These are phyloP conservation scores for Linum lewisii DNA, from an alignment of 345 rosid genomes.

Conservation along the genomic window DNA sequence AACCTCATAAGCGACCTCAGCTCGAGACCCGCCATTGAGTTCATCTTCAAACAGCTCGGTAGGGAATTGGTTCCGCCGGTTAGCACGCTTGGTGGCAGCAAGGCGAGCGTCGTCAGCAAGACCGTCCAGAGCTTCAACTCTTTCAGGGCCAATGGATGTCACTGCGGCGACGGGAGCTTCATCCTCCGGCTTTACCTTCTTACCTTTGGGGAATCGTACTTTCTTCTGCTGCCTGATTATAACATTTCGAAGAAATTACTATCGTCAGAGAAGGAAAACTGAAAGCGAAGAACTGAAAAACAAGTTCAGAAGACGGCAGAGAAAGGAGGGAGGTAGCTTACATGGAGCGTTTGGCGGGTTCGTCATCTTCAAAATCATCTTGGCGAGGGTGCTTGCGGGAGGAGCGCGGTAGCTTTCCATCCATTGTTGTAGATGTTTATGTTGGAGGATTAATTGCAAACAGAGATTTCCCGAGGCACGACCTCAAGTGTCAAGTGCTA, in stretches of 20 bases:
- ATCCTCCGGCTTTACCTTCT: constrained; percentile 61
- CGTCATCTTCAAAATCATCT: neutral
- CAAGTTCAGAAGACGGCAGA: neutral
- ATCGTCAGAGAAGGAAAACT: neutral
- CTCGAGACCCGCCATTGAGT: constrained; percentile 24
- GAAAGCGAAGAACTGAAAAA: neutral
- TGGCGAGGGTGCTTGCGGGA: neutral
- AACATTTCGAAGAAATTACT: neutral
- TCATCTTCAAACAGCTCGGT: constrained; percentile 45
- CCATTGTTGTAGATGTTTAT: neutral
- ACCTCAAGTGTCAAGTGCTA: no score
- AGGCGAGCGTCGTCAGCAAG: constrained; percentile 26
- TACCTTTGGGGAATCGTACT: constrained; percentile 87
- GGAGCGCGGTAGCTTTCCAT: neutral
- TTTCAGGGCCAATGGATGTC: constrained; percentile 1
- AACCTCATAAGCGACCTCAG: constrained; percentile 75
- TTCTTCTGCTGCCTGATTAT: constrained; percentile 37
- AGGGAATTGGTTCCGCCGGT: constrained; percentile 46
- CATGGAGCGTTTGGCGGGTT: neutral
- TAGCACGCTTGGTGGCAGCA: constrained; percentile 83
- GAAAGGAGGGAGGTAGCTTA: neutral
- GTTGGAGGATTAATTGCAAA: no score
- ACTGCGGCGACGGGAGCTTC: constrained; percentile 8
- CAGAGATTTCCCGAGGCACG: no score
- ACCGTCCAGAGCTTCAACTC: constrained; percentile 29